Conservation (phyloP, 2,329 filamentous ascomycete species). For the Fusarium sublunatum region DNA sequence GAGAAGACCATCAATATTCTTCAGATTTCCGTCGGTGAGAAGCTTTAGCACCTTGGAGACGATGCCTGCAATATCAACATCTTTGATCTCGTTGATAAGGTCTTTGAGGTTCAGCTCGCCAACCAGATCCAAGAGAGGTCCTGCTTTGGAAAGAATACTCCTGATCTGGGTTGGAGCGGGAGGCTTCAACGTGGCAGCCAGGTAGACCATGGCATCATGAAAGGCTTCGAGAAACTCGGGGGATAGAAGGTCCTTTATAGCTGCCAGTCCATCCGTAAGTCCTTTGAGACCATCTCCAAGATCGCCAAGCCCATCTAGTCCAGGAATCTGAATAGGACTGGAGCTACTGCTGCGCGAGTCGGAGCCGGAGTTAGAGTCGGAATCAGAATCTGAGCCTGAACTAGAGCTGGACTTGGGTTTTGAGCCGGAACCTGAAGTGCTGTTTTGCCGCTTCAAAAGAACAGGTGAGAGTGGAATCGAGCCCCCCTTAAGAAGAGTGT, state of each 20-base stretch:
- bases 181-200: slow-evolving; percentile 53
- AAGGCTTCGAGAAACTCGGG: slow-evolving; percentile 55
- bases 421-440: slow-evolving; percentile 10
- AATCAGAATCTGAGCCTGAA: slow-evolving; percentile 1
- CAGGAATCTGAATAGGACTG: slow-evolving; percentile 15
- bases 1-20: slow-evolving; percentile 51
- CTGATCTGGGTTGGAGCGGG: slow-evolving; percentile 51
- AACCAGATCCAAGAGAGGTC: slow-evolving; percentile 47
- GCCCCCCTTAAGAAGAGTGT: slow-evolving; percentile 52
- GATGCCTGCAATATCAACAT: slow-evolving; percentile 49
- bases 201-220: slow-evolving; percentile 56
- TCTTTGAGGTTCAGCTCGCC: slow-evolving; percentile 50
- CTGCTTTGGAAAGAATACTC: slow-evolving; percentile 43
- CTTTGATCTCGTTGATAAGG: slow-evolving; percentile 48
- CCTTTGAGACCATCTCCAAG: slow-evolving; percentile 34
- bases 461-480: slow-evolving; percentile 10
- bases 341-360: slow-evolving; percentile 8
- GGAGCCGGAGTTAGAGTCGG: background rate
- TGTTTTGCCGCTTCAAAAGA: slow-evolving; percentile 32
- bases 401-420: background rate
- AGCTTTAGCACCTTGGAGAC: slow-evolving; percentile 48
- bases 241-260: slow-evolving; percentile 47
- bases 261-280: slow-evolving; percentile 43
- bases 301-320: slow-evolving; percentile 36
- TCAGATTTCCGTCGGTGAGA: slow-evolving; percentile 48